phyloP scores from a whole-genome alignment of 768 basidiomycete genomes.

The Russula foetens region DNA sequence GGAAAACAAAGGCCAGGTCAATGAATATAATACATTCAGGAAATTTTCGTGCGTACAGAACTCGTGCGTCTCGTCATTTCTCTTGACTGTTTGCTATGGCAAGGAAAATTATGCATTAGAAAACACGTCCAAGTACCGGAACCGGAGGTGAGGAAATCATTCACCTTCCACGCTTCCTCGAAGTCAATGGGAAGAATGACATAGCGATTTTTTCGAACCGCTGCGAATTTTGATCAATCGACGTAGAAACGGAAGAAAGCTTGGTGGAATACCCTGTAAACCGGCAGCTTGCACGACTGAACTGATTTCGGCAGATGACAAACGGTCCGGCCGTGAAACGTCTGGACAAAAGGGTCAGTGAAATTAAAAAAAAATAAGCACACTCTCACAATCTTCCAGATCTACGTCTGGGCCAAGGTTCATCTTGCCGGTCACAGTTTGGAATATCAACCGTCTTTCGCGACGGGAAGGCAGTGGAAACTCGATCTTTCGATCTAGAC shows the following conservation, averaged over 20 bases:
- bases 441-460: constrained; percentile 96
- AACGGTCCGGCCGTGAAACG: constrained; percentile 90
- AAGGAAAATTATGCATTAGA: not conserved
- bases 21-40: not conserved
- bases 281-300: constrained; percentile 96
- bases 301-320: constrained; percentile 93
- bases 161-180: constrained; percentile 98
- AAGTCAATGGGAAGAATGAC: constrained; percentile 95
- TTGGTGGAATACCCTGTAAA: constrained; percentile 62
- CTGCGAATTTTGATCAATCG: constrained; percentile 32
- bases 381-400: constrained; percentile 84
- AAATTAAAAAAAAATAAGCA: not conserved
- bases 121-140: constrained; percentile 24
- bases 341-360: constrained; percentile 40
- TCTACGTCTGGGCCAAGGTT: constrained; percentile 97
- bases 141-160: constrained; percentile 54
- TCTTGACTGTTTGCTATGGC: constrained; percentile 89
- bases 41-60: constrained; percentile 55
- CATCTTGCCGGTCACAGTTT: constrained; percentile 96
- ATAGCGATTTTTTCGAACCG: constrained; percentile 97
- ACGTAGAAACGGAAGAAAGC: not conserved
- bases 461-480: constrained; percentile 92
- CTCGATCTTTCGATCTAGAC: constrained; percentile 97
- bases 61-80: constrained; percentile 91
- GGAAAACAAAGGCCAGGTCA: constrained; percentile 15